Evolutionary conservation across 2,329 filamentous ascomycete species (phyloP), one percentile per base, ranked within the genome.

Genomic region (Cryoendolithus antarcticus): DNA sequence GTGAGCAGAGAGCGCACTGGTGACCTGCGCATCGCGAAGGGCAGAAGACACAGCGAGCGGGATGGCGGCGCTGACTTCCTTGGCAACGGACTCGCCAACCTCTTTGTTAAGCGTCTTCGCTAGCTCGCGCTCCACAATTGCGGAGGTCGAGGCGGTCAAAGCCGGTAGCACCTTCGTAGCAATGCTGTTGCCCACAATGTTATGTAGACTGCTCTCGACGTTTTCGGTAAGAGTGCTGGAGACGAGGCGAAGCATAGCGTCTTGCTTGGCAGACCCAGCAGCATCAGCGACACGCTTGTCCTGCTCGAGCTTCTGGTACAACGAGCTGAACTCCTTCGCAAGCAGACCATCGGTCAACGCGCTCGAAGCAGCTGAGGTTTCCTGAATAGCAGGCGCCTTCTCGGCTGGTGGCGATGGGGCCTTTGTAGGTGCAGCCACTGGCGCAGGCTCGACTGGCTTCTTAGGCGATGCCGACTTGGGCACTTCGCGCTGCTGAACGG

Each of bases 101-200:
- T 81, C 72, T 35, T 75, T 70, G 47, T 75, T 73, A 40, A 95
- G 63, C 44, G 77, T 76, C 46, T 74, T 70, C 40, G 75, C 72
- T 15, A 96, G 68, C 55, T 84, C 77, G 45, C 82, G 79, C 39
- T 80, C 74, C 21, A 94, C 70, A 4, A 80, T 72, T 44, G 76
- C 74, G 33, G 75, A 70, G 9, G 83, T 77, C 32, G 79, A 69
- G 37, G 78, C 72, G 30, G 77, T 73, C 41, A 96, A 66, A 27
- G 78, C 70, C 8, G 91, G 89, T 38, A 94, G 67, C 33, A 95
- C 75, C 9, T 77, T 71, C 40, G 77, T 71, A 44, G 84, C 74
- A 48, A 94, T 84, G 58, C 82, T 82, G 35, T 77, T 72, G 34
- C 76, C 74, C 37, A 94, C 79, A 49, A 93, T 83, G 44, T 77